Conservation (phyloP, 371 early-diverging fungal species). For the Saksenaea vasiformis region DNA sequence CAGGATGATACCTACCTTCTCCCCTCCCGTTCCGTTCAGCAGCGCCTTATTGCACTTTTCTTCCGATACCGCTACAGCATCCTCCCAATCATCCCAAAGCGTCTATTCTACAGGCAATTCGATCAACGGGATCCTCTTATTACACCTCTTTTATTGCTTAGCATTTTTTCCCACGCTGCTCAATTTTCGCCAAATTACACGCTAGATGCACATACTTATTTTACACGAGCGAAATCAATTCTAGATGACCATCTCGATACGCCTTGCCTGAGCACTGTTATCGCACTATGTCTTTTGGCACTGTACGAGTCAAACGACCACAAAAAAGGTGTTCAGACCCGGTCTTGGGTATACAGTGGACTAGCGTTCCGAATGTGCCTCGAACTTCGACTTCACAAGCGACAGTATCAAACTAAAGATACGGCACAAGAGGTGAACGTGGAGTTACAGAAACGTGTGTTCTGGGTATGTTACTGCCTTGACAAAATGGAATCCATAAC, state of each 20-base stretch:
- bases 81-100: slow-evolving; percentile 33
- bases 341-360: slow-evolving; percentile 17
- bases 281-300: background rate
- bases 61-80: slow-evolving; percentile 26
- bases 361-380: slow-evolving; percentile 38
- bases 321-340: background rate
- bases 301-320: slow-evolving; percentile 6
- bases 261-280: slow-evolving; percentile 19
- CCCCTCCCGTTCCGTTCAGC: slow-evolving; percentile 4
- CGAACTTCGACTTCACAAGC: slow-evolving; percentile 23
- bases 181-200: slow-evolving; percentile 16
- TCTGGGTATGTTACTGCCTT: slow-evolving; percentile 37
- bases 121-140: slow-evolving; percentile 31
- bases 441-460: slow-evolving; percentile 8
- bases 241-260: slow-evolving; percentile 16
- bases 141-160: slow-evolving; percentile 18
- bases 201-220: slow-evolving; percentile 17
- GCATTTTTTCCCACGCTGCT: slow-evolving; percentile 38
- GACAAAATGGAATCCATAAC: slow-evolving; percentile 28
- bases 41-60: slow-evolving; percentile 20
- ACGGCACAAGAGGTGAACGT: background rate
- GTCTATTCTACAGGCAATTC: slow-evolving; percentile 28
- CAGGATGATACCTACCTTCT: background rate
- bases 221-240: slow-evolving; percentile 25
- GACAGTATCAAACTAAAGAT: background rate